Conservation (phyloP, 225 moss, liverwort and hornwort genomes). For the Antitrichia curtipendula region DNA sequence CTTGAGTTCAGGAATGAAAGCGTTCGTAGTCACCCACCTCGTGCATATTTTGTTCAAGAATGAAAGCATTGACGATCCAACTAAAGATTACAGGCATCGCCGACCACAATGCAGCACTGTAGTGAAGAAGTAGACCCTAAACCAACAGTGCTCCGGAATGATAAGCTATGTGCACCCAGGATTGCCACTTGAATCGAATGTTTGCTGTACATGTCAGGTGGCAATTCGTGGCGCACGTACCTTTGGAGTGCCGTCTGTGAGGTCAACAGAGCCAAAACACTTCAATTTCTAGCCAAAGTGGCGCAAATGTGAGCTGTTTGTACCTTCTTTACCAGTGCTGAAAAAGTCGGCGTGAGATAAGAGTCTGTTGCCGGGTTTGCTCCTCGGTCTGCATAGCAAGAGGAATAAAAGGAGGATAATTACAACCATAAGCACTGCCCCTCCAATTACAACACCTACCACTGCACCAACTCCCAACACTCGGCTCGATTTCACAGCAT, state of each 20-base stretch:
- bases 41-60: neutral
- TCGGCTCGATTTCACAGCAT: neutral
- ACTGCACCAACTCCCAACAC: conserved; percentile 5
- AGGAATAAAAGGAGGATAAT: neutral
- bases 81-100: neutral
- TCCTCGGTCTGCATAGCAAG: neutral
- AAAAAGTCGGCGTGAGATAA: neutral
- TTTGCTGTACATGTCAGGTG: neutral
- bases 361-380: neutral
- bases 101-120: neutral
- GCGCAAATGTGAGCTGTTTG: neutral
- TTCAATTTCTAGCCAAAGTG: neutral
- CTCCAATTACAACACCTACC: conserved; percentile 1
- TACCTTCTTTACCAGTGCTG: conserved; percentile 19
- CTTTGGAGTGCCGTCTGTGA: neutral
- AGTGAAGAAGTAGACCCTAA: neutral
- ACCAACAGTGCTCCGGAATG: neutral
- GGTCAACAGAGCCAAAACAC: neutral
- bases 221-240: neutral
- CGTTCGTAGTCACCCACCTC: neutral
- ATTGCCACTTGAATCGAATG: neutral
- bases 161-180: neutral
- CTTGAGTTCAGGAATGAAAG: neutral
- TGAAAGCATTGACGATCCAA: neutral
- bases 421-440: neutral